Conservation (phyloP, 2,329 filamentous ascomycete species). For the Fusarium siculi region DNA sequence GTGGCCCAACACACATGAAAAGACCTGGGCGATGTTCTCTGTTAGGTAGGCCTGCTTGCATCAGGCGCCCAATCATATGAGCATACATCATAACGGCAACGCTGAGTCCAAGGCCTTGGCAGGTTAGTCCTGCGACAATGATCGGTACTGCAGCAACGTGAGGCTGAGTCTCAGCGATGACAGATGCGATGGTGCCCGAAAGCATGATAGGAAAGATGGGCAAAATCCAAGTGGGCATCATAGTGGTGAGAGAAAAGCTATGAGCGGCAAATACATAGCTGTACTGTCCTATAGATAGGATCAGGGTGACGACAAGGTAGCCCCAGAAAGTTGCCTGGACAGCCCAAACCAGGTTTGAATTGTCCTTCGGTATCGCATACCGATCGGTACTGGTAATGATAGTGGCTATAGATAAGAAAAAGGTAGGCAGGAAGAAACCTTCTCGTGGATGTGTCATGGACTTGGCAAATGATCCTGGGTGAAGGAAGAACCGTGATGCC, state of each 20-base stretch:
- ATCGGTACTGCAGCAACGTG: slow-evolving; percentile 67
- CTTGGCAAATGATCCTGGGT: slow-evolving; percentile 61
- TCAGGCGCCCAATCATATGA: slow-evolving; percentile 75
- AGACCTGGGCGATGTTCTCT: slow-evolving; percentile 72
- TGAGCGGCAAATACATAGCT: slow-evolving; percentile 71
- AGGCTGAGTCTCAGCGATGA: slow-evolving; percentile 71
- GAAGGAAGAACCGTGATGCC: slow-evolving; percentile 68
- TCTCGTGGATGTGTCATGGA: slow-evolving; percentile 73
- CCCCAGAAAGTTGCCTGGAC: slow-evolving; percentile 75
- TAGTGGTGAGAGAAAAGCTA: slow-evolving; percentile 68
- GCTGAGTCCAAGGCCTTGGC: slow-evolving; percentile 75
- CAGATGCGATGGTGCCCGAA: slow-evolving; percentile 74
- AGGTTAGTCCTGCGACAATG: slow-evolving; percentile 71
- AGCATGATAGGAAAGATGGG: slow-evolving; percentile 83
- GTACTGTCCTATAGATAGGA: slow-evolving; percentile 73
- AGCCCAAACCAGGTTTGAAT: slow-evolving; percentile 64
- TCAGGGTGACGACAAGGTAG: slow-evolving; percentile 69
- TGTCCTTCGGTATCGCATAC: slow-evolving; percentile 69
- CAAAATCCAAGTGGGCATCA: slow-evolving; percentile 80
- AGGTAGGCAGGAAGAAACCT: slow-evolving; percentile 77
- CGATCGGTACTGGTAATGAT: slow-evolving; percentile 73
- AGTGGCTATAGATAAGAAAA: slow-evolving; percentile 74
- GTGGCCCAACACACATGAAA: slow-evolving; percentile 79
- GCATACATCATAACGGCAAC: slow-evolving; percentile 77
- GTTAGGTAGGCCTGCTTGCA: slow-evolving; percentile 70